A percentile compares a stretch with the other conserved stretches of the same genome.
These are phyloP conservation scores for Arthroderma sp. DNA, from an alignment of 2,329 filamentous ascomycete species.

Conservation along the genomic window DNA sequence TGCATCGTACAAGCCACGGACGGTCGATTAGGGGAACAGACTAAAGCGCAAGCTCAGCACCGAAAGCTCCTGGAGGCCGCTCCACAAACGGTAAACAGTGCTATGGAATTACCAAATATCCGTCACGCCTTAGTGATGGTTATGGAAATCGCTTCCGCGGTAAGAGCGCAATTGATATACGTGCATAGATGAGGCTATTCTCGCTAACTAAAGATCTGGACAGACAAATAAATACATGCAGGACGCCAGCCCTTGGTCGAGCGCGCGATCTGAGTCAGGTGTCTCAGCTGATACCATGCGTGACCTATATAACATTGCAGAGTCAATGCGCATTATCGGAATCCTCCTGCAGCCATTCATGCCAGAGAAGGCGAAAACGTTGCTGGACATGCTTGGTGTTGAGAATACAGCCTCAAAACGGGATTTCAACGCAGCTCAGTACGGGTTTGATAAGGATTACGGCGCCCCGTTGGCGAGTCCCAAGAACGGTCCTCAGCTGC, in stretches of 20 bases:
- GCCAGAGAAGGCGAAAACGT: constrained; percentile 56
- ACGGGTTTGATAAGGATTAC: constrained; percentile 57
- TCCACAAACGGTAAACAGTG: constrained; percentile 30
- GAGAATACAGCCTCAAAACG: constrained; percentile 39
- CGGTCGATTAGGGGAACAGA: constrained; percentile 18
- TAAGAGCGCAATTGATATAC: constrained; percentile 35
- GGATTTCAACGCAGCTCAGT: constrained; percentile 46
- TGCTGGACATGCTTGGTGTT: constrained; percentile 72
- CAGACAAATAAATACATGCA: constrained; percentile 58
- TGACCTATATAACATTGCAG: constrained; percentile 57
- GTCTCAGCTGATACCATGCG: constrained; percentile 13
- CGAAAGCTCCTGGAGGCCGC: constrained; percentile 30
- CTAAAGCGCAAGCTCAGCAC: constrained; percentile 22
- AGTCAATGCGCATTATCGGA: constrained; percentile 63
- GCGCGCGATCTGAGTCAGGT: constrained; percentile 25
- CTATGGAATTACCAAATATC: constrained; percentile 53
- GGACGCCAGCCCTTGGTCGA: constrained; percentile 54
- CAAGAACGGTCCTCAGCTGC: constrained; percentile 14
- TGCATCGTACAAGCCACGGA: constrained; percentile 37
- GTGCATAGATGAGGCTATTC: too few relatives aligned
- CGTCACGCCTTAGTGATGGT: constrained; percentile 52
- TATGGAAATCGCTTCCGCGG: constrained; percentile 27
- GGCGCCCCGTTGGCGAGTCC: constrained; percentile 38
- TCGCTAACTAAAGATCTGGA: neutral
- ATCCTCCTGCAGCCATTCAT: constrained; percentile 89